Percentiles rank a stretch among this genome's conserved stretches.
phyloP scores from a whole-genome alignment of 176 grass and related monocot species.

The Bothriochloa decipiens region DNA sequence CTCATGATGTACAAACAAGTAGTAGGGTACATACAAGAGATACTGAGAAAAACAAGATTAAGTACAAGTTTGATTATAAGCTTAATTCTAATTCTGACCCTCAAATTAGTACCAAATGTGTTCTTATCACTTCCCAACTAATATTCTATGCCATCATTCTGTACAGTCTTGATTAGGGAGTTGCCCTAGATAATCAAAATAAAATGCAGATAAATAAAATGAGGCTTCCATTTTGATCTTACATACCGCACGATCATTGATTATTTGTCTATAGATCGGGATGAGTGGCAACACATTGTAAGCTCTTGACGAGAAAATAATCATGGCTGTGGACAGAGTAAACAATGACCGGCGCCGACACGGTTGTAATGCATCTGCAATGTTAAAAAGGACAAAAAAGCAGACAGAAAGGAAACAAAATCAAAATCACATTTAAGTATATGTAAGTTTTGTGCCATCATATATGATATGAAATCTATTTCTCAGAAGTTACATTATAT shows the following conservation, averaged over 20 bases:
- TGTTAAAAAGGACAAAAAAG: slow-evolving; percentile 22
- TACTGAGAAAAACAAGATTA: neutral
- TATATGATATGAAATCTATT: slow-evolving; percentile 7
- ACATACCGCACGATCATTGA: slow-evolving; percentile 75
- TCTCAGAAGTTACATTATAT: neutral
- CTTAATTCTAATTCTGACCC: slow-evolving; percentile 6
- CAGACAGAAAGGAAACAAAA: slow-evolving; percentile 4
- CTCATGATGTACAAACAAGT: slow-evolving; percentile 5
- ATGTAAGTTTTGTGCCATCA: neutral
- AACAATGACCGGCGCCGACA: slow-evolving; percentile 79
- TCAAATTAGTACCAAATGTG: slow-evolving; percentile 14
- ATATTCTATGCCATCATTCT: slow-evolving; percentile 2
- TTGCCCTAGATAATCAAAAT: slow-evolving; percentile 31
- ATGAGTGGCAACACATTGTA: slow-evolving; percentile 80
- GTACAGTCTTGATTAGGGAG: slow-evolving; percentile 30
- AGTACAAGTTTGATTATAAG: slow-evolving; percentile 14
- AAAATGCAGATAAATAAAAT: slow-evolving; percentile 38
- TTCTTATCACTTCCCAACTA: slow-evolving; percentile 28
- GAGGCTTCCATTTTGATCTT: slow-evolving; percentile 13
- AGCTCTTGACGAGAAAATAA: slow-evolving; percentile 93
- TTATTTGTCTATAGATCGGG: slow-evolving; percentile 80
- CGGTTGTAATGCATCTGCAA: slow-evolving; percentile 77
- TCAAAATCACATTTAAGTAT: slow-evolving; percentile 33
- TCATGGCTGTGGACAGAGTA: slow-evolving; percentile 88
- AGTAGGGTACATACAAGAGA: neutral